These are phyloP conservation scores for Metschnikowia vanudenii DNA, from an alignment of 805 yeast species.

Conservation along the genomic window DNA sequence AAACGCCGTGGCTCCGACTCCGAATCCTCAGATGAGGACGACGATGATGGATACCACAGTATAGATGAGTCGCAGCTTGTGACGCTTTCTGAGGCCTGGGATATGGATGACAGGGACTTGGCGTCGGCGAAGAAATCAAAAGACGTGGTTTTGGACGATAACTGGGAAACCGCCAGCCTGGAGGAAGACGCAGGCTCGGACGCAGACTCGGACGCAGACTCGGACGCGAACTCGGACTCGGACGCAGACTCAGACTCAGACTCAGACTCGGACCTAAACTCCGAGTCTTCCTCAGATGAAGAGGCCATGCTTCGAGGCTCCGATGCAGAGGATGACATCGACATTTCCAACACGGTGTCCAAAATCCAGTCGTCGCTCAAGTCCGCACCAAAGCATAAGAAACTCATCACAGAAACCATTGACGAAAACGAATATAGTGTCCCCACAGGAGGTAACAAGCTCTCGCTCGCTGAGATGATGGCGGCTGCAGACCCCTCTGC, in stretches of 20 bases:
- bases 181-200: constrained; percentile 21
- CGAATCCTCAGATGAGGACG: not conserved
- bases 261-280: constrained; percentile 20
- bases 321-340: constrained; percentile 46
- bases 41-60: constrained; percentile 58
- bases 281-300: constrained; percentile 31
- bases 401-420: constrained; percentile 50
- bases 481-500: constrained; percentile 55
- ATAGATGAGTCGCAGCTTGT: constrained; percentile 74
- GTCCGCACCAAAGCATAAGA: constrained; percentile 41
- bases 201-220: constrained; percentile 25
- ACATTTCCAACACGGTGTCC: constrained; percentile 49
- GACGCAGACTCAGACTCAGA: constrained; percentile 26
- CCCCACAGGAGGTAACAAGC: constrained; percentile 58
- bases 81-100: constrained; percentile 88
- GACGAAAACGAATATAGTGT: constrained; percentile 70
- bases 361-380: constrained; percentile 35
- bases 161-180: constrained; percentile 21
- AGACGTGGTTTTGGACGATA: constrained; percentile 20
- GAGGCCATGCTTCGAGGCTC: constrained; percentile 29
- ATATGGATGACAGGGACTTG: constrained; percentile 47
- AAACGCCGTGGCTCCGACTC: constrained; percentile 21
- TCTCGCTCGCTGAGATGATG: constrained; percentile 75
- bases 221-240: constrained; percentile 25
- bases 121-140: constrained; percentile 1